Percentiles rank a stretch among this genome's conserved stretches.
phyloP scores from a whole-genome alignment of 495 filamentous ascomycete species.

The Aspergillus biplanus region DNA sequence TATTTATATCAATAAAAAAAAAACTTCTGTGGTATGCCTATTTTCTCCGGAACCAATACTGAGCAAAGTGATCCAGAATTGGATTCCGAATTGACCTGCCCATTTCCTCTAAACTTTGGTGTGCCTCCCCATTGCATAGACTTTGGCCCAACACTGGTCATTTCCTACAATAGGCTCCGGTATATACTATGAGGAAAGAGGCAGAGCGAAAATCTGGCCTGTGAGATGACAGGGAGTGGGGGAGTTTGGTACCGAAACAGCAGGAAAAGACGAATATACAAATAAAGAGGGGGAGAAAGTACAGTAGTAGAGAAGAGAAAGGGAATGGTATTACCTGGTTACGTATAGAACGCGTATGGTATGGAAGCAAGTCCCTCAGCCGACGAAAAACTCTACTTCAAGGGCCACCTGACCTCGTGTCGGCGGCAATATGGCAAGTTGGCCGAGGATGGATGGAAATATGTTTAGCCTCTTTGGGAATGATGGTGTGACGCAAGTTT shows the following conservation, averaged over 20 bases:
- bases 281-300: too few species aligned
- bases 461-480: not conserved
- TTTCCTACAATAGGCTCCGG: not conserved
- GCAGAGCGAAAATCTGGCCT: not conserved
- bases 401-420: constrained; percentile 18
- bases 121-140: not conserved
- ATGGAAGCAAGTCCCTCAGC: not conserved
- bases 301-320: too few species aligned
- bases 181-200: not conserved
- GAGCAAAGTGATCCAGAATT: too few species aligned
- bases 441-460: constrained; percentile 8
- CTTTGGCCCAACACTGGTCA: not conserved
- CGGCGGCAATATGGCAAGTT: constrained; percentile 5
- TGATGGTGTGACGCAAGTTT: constrained; percentile 10
- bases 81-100: not conserved
- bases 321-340: too few species aligned
- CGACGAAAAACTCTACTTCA: not conserved
- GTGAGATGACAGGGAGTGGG: not conserved
- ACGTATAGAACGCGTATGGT: not conserved
- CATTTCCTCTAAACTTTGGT: not conserved
- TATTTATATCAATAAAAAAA: too few species aligned
- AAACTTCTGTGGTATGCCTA: not conserved
- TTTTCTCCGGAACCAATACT: not conserved
- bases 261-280: too few species aligned
- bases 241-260: not conserved